Evolutionary conservation across 495 filamentous ascomycete species (phyloP), one percentile per base, ranked within the genome.

Genomic region (Aspergillus homomorphus): DNA sequence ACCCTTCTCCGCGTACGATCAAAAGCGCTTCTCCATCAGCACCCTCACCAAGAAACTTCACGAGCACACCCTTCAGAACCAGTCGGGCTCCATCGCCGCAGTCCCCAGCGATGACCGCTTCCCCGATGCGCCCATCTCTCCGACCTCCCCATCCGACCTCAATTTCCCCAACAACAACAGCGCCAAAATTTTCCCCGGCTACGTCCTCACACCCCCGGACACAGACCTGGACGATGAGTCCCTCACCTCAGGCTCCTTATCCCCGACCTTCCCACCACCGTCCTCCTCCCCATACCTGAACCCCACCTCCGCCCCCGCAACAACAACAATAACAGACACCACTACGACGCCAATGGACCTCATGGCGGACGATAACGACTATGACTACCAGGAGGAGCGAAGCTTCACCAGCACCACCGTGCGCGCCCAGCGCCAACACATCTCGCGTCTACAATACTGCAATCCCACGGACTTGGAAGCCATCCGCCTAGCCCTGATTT

Each of bases 41-140:
- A 77, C 72, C 8, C 62, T 79, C 19, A 79, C 77, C 5, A 67
- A 71, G 54, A 78, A 77, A 70, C 58, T 79, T 3, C 74, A 79
- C 53, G 77, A 77, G 60, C 77, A 79, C 53, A 73, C 74, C 3
- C 68, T 79, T 44, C 65, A 71, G 26, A 62, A 63, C 23, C 62
- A 67, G 14, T 58, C 19, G 53, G 60, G 18, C 46, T n/a, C n/a
- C n/a, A 12, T 28, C 18, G 51, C 48, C 0, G 4, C 26, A 2
- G 33, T 7, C 33, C 33, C 12, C 33, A 7, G 22, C 48, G 43
- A 53, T 38, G 53, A 53, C 10, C 42, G 51, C 28, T 45, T 46
- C 12, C 46, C 59, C 38, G 61, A 59, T 20, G 45, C 33, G 15
- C 38, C 51, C 48, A 33, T 26, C 26, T 58, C 48, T 57, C 43